phyloP scores from a whole-genome alignment of 805 yeast genomes.

The Kodamaea restingae region DNA sequence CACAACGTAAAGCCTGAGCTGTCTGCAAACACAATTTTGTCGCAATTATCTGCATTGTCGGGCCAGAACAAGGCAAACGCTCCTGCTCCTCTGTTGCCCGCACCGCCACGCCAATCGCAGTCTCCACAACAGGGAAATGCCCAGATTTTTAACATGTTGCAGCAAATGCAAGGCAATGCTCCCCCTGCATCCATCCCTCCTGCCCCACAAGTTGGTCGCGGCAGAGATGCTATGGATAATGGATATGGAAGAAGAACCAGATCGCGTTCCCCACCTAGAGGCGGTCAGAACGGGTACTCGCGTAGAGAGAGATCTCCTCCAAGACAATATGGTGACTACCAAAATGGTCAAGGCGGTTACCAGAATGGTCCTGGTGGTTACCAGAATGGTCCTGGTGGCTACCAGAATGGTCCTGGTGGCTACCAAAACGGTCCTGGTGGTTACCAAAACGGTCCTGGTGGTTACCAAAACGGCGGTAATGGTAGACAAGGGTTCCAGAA shows the following conservation, averaged over 20 bases:
- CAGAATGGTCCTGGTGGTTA: constrained; percentile 8
- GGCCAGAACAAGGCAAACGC: constrained; percentile 11
- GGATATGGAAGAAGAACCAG: constrained; percentile 48
- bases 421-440: constrained; percentile 1
- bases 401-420: constrained; percentile 8
- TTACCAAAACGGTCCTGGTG: constrained; percentile 2
- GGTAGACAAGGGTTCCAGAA: not conserved
- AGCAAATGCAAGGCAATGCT: constrained; percentile 42
- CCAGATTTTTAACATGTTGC: constrained; percentile 48
- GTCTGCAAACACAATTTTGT: constrained; percentile 37
- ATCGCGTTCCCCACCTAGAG: constrained; percentile 49
- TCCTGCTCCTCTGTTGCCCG: constrained; percentile 8
- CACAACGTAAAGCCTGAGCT: constrained; percentile 23
- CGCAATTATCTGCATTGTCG: constrained; percentile 41
- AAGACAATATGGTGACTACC: constrained; percentile 9
- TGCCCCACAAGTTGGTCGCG: constrained; percentile 17
- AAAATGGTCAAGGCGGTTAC: constrained; percentile 11
- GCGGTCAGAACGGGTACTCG: constrained; percentile 17
- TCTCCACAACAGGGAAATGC: constrained; percentile 21
- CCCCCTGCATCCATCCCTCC: not conserved
- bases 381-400: constrained; percentile 2
- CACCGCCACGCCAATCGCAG: constrained; percentile 12
- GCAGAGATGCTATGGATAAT: constrained; percentile 25
- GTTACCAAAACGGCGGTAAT: not conserved
- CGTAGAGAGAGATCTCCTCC: constrained; percentile 31